Evolutionary conservation across 2,329 filamentous ascomycete species (phyloP).

Genomic region (Apiospora arundinis): DNA sequence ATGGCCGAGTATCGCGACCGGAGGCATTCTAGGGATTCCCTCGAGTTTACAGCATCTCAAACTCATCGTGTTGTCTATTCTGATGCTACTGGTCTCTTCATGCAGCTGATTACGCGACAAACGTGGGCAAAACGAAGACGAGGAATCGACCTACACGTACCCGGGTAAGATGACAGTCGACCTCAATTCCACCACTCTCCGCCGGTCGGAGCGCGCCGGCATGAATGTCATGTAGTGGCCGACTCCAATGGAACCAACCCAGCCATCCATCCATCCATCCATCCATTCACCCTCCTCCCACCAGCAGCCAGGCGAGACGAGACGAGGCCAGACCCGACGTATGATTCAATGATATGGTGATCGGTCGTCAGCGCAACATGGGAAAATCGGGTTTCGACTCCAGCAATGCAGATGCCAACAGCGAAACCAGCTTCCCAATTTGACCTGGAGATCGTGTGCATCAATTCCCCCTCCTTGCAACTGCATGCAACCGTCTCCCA

Average conservation of each 20-base stretch:
- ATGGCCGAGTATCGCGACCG: background rate
- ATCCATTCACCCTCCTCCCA: background rate
- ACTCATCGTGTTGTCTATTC: background rate
- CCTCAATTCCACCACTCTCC: background rate
- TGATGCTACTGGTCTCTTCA: background rate
- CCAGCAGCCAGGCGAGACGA: background rate
- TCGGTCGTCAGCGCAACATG: background rate
- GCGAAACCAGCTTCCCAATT: constrained; percentile 18
- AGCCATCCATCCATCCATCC: background rate
- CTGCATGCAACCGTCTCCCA: background rate
- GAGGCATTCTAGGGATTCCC: background rate
- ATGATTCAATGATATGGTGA: background rate
- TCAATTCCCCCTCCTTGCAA: background rate
- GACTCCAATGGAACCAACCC: constrained; percentile 7
- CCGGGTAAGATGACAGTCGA: background rate
- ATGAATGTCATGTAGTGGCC: background rate
- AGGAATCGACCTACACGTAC: background rate
- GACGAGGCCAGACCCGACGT: background rate
- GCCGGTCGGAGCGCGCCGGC: constrained; percentile 6
- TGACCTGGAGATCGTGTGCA: background rate
- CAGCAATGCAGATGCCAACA: background rate
- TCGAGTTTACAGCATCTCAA: background rate
- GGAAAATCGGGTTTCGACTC: background rate
- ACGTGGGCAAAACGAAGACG: background rate
- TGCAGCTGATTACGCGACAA: background rate